Evolutionary conservation across 2,329 filamentous ascomycete genomes (phyloP), one percentile per base, ranked within the genome.

Genomic region (Verticillium albo-atrum): DNA sequence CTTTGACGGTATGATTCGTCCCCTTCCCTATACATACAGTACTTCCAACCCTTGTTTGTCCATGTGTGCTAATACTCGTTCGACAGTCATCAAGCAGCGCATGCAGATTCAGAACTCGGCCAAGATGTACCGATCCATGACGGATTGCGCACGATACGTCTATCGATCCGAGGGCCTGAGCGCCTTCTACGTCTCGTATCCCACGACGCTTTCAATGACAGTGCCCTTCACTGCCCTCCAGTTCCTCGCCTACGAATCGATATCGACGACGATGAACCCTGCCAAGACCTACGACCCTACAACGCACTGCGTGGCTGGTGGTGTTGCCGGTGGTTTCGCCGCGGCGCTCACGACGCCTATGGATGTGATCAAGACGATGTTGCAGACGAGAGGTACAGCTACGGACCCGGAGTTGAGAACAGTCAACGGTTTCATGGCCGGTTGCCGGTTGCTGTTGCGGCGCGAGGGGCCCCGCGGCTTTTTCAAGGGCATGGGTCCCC

Each of bases 31-130:
- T 1, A 12, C 2, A 30, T 12, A 25, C n/a, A n/a, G n/a, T 35
- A 42, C 28, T 23, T 60, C 30, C 4, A 10, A n/a, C 35, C 12
- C 15, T 37, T 17, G 15, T 15, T 23, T 5, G 10, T 32, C 14
- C 54, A 9, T 5, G 17, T 27, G 23, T 4, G 27, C 42, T 15
- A 14, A 55, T 14, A 9, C 6, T 23, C 23, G 28, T 15, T 34
- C 14, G 42, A 30, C 70, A 97, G 95, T 99, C 63, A 97, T 99
- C 80, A 99, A 99, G 79, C 95, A 99, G 76, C 91, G 95, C 68
- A 99, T 99, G 95, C 95, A 99, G 76, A 90, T 99, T 61, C 91
- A 97, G 73, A 90, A 95, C 70, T 98, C 94, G n/a, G 87, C 88
- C 66, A 86, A 84, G 67, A 87, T 89, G 79, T 97, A 98, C 78